These are phyloP conservation scores for Tolypocladium capitatum DNA, from an alignment of 2,329 filamentous ascomycete species.

Conservation along the genomic window DNA sequence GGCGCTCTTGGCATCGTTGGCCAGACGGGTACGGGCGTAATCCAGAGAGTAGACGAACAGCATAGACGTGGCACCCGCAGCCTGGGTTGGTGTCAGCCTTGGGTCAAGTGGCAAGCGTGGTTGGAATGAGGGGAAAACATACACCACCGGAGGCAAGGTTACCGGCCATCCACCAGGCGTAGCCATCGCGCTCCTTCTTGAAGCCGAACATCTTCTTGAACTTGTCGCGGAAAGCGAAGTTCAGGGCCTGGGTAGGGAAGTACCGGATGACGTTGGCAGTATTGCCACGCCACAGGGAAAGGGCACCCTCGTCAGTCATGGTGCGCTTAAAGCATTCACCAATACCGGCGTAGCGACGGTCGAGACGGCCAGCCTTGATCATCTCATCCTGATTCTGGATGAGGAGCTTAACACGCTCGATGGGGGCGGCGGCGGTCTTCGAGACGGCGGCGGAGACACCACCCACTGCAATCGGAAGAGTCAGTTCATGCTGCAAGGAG, in stretches of 20 bases:
- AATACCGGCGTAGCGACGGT: slow-evolving; percentile 93
- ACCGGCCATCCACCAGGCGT: slow-evolving; percentile 97
- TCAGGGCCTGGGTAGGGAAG: slow-evolving; percentile 99
- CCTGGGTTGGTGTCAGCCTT: slow-evolving; percentile 31
- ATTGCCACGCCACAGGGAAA: slow-evolving; percentile 98
- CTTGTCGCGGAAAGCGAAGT: slow-evolving; percentile 99
- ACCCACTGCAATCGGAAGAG: slow-evolving; percentile 56
- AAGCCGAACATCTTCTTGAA: slow-evolving; percentile 99
- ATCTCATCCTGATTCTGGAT: slow-evolving; percentile 99
- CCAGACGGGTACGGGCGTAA: slow-evolving; percentile 99
- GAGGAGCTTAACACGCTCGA: slow-evolving; percentile 99
- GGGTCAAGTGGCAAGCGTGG: background rate
- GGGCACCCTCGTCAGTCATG: slow-evolving; percentile 77
- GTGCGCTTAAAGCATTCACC: slow-evolving; percentile 91
- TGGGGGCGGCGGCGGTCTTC: slow-evolving; percentile 98
- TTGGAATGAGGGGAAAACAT: slow-evolving; percentile 30
- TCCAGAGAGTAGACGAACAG: slow-evolving; percentile 99
- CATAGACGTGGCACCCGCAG: slow-evolving; percentile 98
- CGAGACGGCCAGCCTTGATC: slow-evolving; percentile 96
- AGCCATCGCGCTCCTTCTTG: slow-evolving; percentile 99
- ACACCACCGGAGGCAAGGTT: slow-evolving; percentile 99
- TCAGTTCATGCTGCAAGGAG: slow-evolving; percentile 7
- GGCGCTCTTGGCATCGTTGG: slow-evolving; percentile 99
- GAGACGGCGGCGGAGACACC: slow-evolving; percentile 99
- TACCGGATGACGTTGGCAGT: slow-evolving; percentile 99